Base-by-base conservation (phyloP, 2,329 filamentous ascomycete genomes). In the Calonectria multiphialidica region DNA sequence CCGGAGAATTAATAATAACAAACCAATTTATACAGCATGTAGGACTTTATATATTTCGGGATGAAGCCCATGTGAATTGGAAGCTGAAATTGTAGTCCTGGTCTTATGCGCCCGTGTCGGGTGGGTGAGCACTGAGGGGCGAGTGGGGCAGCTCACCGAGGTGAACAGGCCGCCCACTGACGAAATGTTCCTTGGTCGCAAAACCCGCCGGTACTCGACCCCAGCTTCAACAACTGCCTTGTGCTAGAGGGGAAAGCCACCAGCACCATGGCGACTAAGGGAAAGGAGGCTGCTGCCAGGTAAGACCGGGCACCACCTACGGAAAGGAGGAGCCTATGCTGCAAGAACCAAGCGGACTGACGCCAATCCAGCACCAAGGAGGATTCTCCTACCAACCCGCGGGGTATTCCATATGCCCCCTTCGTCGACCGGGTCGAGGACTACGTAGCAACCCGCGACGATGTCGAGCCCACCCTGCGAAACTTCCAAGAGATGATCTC, bases 401-500 rank as follows among this genome's bases (percentile, higher is more conserved):
- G 95, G 79, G 95, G 95, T 72, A 97, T 97, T 72, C 95, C 95
- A 28, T 91, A 90, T 80, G 95, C 95, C 75, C 94, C 94, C 7
- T 97, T 97, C 82, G 94, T 97, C 81, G 94, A 97, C 84, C 94
- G 93, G 79, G 94, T 97, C 74, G 95, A 97, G 83, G 94, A 97
- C 86, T 97, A 96, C 87, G 93, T 97, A 70, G 88, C 93, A 53
- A 91, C 93, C 49, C 90, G 94, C 67, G 91, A 91, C 44, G 94
- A 97, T 80, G 95, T 97, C 78, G 95, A 97, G 82, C 88, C 89
- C 55, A 96, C 94, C 18, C 87, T 97, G 80, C 92, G 93, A 81
- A 95, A 90, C 83, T 97, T 97, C 83, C 94, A 96, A 82, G 95
- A 97, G 87, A 97, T 97, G 94, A 97, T 97, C 77, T 95, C 94